Conservation (phyloP, 1,284 basidiomycete species). For the Tilletiaria anomala region DNA sequence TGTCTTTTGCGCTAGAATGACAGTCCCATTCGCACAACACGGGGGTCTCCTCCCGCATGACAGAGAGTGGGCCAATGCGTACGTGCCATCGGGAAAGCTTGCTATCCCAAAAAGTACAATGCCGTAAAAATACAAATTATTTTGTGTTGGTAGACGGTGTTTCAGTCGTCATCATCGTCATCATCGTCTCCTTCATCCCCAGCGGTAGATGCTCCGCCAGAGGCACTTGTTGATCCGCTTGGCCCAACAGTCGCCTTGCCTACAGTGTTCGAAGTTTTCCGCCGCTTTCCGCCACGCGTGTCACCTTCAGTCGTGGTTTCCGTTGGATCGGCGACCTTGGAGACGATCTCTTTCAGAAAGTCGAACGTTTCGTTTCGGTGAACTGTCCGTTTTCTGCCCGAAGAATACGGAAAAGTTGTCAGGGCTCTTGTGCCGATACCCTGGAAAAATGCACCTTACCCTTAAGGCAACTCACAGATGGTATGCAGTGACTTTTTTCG, state of each 20-base stretch:
- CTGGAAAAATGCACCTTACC: not conserved
- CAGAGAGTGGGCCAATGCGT: too few relatives aligned
- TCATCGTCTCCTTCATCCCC: not conserved
- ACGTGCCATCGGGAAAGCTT: too few relatives aligned
- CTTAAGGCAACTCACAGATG: slow-evolving; percentile 71
- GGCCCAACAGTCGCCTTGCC: too few relatives aligned
- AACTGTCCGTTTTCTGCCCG: slow-evolving; percentile 73
- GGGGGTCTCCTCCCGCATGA: too few relatives aligned
- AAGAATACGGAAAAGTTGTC: not conserved
- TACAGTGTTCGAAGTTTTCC: slow-evolving; percentile 12
- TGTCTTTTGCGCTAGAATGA: too few relatives aligned
- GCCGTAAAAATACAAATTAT: too few relatives aligned
- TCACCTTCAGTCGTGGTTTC: slow-evolving; percentile 11
- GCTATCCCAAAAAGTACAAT: too few relatives aligned
- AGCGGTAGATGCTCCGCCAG: not conserved
- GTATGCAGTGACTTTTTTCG: slow-evolving; percentile 81
- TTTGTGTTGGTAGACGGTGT: too few relatives aligned
- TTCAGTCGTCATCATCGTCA: not conserved
- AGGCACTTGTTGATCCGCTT: not conserved
- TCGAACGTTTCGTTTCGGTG: slow-evolving; percentile 79
- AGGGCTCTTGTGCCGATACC: not conserved
- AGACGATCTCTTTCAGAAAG: slow-evolving; percentile 90
- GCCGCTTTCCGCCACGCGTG: slow-evolving; percentile 14
- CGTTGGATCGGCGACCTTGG: slow-evolving; percentile 71
- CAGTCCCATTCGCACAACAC: too few relatives aligned